Evolutionary conservation across 192 early-diverging fungal genomes (phyloP), one percentile per base, ranked within the genome.

Genomic region (Linnemannia hyalina): DNA sequence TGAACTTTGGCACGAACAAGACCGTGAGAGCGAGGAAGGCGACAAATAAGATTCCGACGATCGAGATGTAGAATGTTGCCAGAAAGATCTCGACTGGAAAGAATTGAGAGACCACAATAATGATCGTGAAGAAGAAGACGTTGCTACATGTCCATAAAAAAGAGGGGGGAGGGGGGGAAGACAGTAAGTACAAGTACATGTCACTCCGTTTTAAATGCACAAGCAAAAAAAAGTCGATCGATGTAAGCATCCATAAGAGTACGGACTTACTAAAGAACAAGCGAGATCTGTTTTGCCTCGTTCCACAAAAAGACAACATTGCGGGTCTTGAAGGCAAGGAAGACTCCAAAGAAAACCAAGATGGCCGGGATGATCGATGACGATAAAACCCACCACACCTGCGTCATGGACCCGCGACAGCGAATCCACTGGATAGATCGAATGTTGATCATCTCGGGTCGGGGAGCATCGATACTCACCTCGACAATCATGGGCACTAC

Each of bases 291-390:
- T 18, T 54, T 29, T 3, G 82, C 82, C 36, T 84, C 82, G 29
- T 84, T 84, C 82, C 82, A 84, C 13, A 84, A 38, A 71, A 70
- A 74, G 6, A 78, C 68, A 3, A 84, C 76, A 32, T 84, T 84
- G 16, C 82, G 73, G 7, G 82, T 84, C 63, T 78, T 84, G 68
- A 75, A 70, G 26, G 82, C 82, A 22, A 84, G 60, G 41, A 79
- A 84, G 4, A 84, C 82, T 10, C 82, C 77, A 60, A 78, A 84
- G 3, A 79, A 2, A 15, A 84, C 22, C 49, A 84, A 42, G 13
- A 79, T 32, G 0, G 65, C 15, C 0, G 82, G 82, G 6, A 84
- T 68, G 46, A 79, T 60, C 5, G 73, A 3, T 20, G 20, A 11
- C 8, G 38, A 0, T 29, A 78, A 5, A 6, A 16, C 6, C 82